These are phyloP conservation scores for Tetradesmus obliquus DNA, from an alignment of 139 green algal genomes.

Conservation along the genomic window DNA sequence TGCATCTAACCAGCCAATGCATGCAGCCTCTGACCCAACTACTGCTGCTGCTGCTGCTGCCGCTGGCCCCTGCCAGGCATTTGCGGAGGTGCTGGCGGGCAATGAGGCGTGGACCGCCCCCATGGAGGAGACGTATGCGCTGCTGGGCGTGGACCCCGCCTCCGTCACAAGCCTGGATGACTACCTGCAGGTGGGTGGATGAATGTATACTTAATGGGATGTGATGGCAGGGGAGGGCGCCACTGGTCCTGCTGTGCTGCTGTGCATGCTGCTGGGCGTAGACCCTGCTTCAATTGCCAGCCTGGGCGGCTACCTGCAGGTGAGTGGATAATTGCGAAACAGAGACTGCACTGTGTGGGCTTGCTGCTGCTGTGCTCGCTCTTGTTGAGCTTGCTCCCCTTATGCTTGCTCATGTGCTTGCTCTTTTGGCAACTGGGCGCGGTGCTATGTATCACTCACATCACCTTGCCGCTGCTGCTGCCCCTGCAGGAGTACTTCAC, in stretches of 20 bases:
- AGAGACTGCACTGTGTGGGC: too few species aligned
- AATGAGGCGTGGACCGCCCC: conserved; percentile 87
- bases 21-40: background rate
- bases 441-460: too few species aligned
- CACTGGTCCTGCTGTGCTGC: background rate
- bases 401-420: background rate
- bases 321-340: background rate
- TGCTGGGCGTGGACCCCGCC: conserved; percentile 89
- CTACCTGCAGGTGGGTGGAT: conserved; percentile 77
- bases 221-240: background rate
- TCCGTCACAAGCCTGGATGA: conserved; percentile 85
- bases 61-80: conserved; percentile 66
- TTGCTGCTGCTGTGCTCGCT: background rate
- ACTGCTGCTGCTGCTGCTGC: background rate
- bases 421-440: background rate
- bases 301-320: conserved; percentile 89
- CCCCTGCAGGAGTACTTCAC: conserved; percentile 91
- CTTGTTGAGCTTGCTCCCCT: background rate
- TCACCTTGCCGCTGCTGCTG: background rate
- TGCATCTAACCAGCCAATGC: background rate
- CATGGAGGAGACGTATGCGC: conserved; percentile 94
- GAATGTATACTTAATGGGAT: background rate
- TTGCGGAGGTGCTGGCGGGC: conserved; percentile 91
- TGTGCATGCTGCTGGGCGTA: conserved; percentile 79
- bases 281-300: conserved; percentile 81